Evolutionary conservation across 106 monocot species (phyloP).

Genomic region (Phalaenopsis aphrodite): DNA sequence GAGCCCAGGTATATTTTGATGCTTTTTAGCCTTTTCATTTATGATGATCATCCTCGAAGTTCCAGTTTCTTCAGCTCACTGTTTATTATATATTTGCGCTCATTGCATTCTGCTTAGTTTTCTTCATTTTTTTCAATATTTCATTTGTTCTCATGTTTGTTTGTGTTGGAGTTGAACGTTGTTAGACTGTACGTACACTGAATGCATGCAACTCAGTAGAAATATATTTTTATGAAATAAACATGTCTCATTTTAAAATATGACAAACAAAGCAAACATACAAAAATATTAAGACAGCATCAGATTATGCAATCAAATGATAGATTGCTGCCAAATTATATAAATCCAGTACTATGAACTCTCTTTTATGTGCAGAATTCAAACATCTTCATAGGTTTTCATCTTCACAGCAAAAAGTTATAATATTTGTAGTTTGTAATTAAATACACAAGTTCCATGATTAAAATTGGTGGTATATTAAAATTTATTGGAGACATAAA

Average conservation of each 20-base stretch:
- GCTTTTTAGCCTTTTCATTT: background rate
- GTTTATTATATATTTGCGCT: background rate
- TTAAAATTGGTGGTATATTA: too few species aligned
- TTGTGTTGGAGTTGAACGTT: background rate
- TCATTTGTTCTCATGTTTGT: background rate
- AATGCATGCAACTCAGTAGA: background rate
- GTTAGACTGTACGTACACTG: background rate
- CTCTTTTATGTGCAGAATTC: background rate
- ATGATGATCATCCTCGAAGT: background rate
- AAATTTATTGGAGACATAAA: too few species aligned
- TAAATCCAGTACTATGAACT: background rate
- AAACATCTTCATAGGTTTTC: too few species aligned
- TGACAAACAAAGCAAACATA: background rate
- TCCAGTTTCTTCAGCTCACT: background rate
- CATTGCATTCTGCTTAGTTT: background rate
- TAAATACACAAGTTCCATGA: too few species aligned
- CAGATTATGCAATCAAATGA: background rate
- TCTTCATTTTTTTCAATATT: background rate
- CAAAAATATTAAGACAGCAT: background rate
- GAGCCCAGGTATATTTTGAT: constrained; percentile 67
- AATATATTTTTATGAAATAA: background rate
- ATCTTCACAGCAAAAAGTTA: background rate
- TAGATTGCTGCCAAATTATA: background rate
- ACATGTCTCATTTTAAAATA: background rate
- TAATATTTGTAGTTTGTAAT: background rate